These are phyloP conservation scores for Citrus sinensis DNA, from an alignment of 345 rosid genomes.

Conservation along the genomic window DNA sequence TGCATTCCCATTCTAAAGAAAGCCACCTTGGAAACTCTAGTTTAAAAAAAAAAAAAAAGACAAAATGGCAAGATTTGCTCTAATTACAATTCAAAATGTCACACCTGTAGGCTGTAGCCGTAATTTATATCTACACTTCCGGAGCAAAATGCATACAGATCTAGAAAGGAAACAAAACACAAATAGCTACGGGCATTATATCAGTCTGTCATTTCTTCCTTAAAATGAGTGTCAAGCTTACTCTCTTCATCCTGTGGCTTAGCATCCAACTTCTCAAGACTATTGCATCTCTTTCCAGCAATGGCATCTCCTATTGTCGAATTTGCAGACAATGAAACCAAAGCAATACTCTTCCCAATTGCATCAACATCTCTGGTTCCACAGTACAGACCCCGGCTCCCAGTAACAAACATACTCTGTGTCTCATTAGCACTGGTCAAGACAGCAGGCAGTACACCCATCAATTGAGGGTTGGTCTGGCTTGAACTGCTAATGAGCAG, in stretches of 20 bases:
- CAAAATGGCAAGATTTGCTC: conserved; percentile 6
- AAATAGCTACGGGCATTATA: not conserved
- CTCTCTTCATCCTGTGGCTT: conserved; percentile 12
- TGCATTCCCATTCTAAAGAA: not conserved
- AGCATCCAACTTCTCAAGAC: conserved; percentile 5
- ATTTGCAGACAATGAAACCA: conserved; percentile 39
- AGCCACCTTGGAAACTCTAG: not conserved
- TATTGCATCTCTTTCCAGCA: conserved; percentile 4
- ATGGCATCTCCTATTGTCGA: conserved; percentile 7
- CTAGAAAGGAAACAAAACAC: conserved; percentile 6
- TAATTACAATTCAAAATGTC: conserved; percentile 37
- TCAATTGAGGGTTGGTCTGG: conserved; percentile 45
- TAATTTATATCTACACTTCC: conserved; percentile 19
- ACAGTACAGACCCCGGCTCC: conserved; percentile 70
- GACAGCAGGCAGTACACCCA: conserved; percentile 45
- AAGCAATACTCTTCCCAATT: conserved; percentile 35
- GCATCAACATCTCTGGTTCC: conserved; percentile 46
- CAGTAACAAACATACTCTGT: conserved; percentile 33
- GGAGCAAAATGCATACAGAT: not conserved
- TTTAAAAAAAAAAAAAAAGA: not conserved
- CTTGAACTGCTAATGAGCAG: conserved; percentile 69
- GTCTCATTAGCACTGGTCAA: conserved; percentile 34
- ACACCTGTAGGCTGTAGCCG: conserved; percentile 23
- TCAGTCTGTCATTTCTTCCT: conserved; percentile 21
- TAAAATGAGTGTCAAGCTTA: not conserved